A percentile compares a stretch with the other conserved stretches of the same genome.
Conservation (phyloP, 2,329 filamentous ascomycete species). For the Fusarium irregulare region DNA sequence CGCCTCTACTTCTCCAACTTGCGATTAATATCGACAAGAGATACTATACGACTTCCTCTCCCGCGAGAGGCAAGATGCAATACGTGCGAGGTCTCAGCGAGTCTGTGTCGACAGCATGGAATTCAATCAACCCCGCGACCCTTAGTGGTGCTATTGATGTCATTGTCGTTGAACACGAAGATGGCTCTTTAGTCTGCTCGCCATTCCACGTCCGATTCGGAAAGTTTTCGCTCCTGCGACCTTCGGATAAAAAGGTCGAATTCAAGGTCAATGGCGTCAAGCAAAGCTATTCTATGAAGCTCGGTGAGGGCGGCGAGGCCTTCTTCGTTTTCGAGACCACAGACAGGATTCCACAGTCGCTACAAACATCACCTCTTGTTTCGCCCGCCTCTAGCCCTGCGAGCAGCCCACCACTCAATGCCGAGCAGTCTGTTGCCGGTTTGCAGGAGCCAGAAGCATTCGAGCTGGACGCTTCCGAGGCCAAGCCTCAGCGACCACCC, state of each 20-base stretch:
- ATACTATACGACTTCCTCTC: conserved; percentile 14
- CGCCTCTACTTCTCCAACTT: conserved; percentile 14
- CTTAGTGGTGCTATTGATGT: conserved; percentile 98
- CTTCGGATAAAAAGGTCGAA: conserved; percentile 98
- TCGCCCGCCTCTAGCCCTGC: conserved; percentile 90
- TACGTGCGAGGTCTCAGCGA: conserved; percentile 97
- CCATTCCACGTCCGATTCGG: conserved; percentile 99
- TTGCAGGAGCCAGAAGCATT: conserved; percentile 78
- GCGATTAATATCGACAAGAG: conserved; percentile 1
- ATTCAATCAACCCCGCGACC: conserved; percentile 98
- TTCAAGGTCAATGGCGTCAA: conserved; percentile 94
- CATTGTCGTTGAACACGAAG: conserved; percentile 96
- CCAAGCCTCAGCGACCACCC: conserved; percentile 57
- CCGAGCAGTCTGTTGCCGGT: conserved; percentile 48
- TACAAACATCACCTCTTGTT: conserved; percentile 94
- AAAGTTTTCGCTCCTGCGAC: conserved; percentile 95
- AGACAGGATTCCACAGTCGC: conserved; percentile 87
- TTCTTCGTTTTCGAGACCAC: conserved; percentile 99
- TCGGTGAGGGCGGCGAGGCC: conserved; percentile 95
- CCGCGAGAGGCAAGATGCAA: conserved; percentile 73
- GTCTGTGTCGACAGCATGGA: conserved; percentile 98
- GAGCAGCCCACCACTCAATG: conserved; percentile 78
- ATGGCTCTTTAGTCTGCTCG: conserved; percentile 89
- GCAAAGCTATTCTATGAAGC: conserved; percentile 96
- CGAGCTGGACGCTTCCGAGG: conserved; percentile 66